Base-by-base conservation (phyloP, 345 rosid species). In the Noccaea bulbosa region DNA sequence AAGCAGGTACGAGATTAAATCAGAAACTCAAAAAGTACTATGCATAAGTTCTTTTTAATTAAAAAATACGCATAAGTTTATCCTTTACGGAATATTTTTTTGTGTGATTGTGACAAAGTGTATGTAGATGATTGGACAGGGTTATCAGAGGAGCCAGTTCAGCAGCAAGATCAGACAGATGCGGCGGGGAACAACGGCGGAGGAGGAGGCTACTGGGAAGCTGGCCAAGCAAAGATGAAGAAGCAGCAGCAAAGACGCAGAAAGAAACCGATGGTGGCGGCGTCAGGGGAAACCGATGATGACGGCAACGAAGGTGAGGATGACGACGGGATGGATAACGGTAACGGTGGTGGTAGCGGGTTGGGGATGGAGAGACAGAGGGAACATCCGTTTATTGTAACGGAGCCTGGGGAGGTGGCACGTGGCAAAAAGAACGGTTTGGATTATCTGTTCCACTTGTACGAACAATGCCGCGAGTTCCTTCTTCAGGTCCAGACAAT, bases 401-500 rank as follows among this genome's bases (percentile, higher is more conserved):
- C 99, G 46, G 99, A 91, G 88, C 99, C 98, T 11, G 98, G 99
- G 66, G 99, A 94, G 61, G 98, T 94, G 56, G 99, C 99, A 71
- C 96, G 99, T 58, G 99, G 99, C 58, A 94, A 94, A 74, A 94
- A 94, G 91, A 94, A 94, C 78, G 99, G 99, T 59, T 92, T 94
- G 0, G 99, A 94, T 82, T 94, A 94, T 79, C 95, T 94, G 73
- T 94, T 94, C 87, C 96, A 91, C 38, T 88, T 94, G 70, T 94
- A 91, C 78, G 99, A 94, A 61, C 99, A 89, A 78, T 94, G 99
- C 80, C 91, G 96, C 9, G 99, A 94, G 50, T 91, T 94, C 77
- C 81, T 94, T 76, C 75, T 89, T 76, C 97, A 91, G 73, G 99
- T 94, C 51, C 99, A 94, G 70, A 86, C 81, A 57, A 85, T 89